Conservation (phyloP, 139 green algal genomes). For the Coccomyxa sp. region DNA sequence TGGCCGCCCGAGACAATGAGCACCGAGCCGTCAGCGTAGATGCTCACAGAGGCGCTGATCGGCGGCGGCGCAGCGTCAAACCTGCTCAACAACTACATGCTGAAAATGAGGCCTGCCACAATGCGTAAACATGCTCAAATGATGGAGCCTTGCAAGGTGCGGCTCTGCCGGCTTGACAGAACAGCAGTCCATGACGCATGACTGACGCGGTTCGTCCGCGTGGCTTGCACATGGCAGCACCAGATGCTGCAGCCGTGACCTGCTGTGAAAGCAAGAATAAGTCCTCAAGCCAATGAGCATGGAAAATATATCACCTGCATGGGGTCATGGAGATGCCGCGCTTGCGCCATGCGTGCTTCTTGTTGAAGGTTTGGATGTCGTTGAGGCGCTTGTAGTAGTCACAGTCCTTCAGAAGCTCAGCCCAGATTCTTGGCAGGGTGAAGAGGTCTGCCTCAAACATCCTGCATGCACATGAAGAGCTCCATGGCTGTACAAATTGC, state of each 20-base stretch:
- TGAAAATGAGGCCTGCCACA: neutral
- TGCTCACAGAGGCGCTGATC: constrained; percentile 15
- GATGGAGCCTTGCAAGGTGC: neutral
- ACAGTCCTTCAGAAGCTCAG: neutral
- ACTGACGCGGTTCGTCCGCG: neutral
- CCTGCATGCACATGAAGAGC: neutral
- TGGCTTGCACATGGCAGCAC: neutral
- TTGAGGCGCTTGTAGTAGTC: neutral
- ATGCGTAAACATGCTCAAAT: neutral
- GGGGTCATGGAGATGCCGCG: constrained; percentile 37
- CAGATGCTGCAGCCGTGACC: neutral
- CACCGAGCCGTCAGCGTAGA: constrained; percentile 27
- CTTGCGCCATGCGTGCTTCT: constrained; percentile 38
- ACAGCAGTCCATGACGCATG: neutral
- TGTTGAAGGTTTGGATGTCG: constrained; percentile 43
- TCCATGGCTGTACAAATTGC: neutral
- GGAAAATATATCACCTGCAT: constrained; percentile 17
- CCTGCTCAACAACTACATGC: neutral
- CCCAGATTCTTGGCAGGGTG: constrained; percentile 42
- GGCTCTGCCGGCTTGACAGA: neutral
- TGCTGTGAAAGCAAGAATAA: neutral
- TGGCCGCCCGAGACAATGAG: neutral
- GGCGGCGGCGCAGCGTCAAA: constrained; percentile 16
- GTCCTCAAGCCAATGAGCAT: neutral
- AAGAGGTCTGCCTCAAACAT: constrained; percentile 13